Conservation (phyloP, 2,329 filamentous ascomycete genomes). For the Aureobasidium sp. region DNA sequence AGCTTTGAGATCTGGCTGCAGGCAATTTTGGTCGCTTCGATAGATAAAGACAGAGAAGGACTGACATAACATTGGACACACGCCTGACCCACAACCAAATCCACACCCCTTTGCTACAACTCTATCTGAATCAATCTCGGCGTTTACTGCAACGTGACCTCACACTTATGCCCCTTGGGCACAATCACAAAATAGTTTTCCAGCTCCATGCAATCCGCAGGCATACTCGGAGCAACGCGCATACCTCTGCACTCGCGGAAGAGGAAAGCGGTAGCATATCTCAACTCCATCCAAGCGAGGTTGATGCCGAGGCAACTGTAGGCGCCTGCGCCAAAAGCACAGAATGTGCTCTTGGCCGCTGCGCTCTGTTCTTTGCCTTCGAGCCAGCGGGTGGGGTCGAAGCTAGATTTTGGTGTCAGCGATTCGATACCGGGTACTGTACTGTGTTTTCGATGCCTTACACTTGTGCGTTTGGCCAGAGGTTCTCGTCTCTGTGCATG, state of each 20-base stretch:
- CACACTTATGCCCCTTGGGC: conserved; percentile 34
- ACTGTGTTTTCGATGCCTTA: too few species aligned
- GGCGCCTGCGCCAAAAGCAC: conserved; percentile 60
- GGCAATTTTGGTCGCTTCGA: too few species aligned
- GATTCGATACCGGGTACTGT: not conserved
- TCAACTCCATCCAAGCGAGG: conserved; percentile 52
- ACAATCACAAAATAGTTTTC: conserved; percentile 37
- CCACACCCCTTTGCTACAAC: too few species aligned
- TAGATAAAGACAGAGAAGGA: too few species aligned
- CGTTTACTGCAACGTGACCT: too few species aligned
- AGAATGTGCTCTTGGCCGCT: conserved; percentile 46
- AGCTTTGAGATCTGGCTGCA: not conserved
- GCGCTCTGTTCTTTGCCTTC: conserved; percentile 17
- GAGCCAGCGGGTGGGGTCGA: conserved; percentile 28
- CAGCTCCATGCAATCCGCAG: conserved; percentile 35
- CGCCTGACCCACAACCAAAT: too few species aligned
- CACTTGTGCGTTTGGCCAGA: conserved; percentile 18
- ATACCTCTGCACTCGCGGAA: conserved; percentile 38
- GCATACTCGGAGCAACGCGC: conserved; percentile 21
- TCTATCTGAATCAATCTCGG: too few species aligned
- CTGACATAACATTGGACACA: too few species aligned
- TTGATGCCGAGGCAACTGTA: conserved; percentile 62
- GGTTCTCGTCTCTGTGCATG: conserved; percentile 26
- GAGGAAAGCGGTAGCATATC: conserved; percentile 43
- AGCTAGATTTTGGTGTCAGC: conserved; percentile 18